Evolutionary conservation across 257 asterid genomes (phyloP), one percentile per base, ranked within the genome.

Genomic region (Echium plantagineum): DNA sequence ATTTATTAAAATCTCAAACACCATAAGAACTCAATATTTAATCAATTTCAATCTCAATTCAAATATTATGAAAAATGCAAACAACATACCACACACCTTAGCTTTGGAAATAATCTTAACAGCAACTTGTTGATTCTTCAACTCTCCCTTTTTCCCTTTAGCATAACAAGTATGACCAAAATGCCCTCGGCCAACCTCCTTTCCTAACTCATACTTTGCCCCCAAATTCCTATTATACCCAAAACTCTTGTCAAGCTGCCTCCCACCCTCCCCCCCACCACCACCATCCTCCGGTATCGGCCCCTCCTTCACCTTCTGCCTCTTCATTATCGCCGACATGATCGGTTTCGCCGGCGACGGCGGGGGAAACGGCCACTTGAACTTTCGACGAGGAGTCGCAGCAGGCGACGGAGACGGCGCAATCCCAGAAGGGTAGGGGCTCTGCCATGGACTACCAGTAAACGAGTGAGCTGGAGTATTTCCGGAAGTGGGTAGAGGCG

Each of bases 331-430:
- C 57, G 95, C 89, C 48, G 98, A 89, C 94, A 89, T 80, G 57
- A 91, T 91, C 59, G 98, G 98, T 77, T 84, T 93, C 56, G 98
- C 98, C 68, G 98, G 98, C 5, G 98, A 93, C 3, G 98, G 98
- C 4, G 97, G 98, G 3, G 98, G 98, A 73, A 93, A 67, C 10
- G 98, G 97, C 98, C 98, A 93, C 68, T 90, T 79, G 78, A 86
- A 93, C 67, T 86, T 93, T 81, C 94, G 68, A 0, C 95, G 85
- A 38, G 98, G 97, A 15, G 98, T 93, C 73, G 89, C 84, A 30
- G 90, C 84, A 60, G 98, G 98, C 1, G 98, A 89, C 9, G 98
- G 96, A 0, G 97, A 72, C 51, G 95, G 98, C 54, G 84, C 83
- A 35, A 93, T 72, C 0, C 98, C 98, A 15, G 94, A 86, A 1